Conservation (phyloP, 2,329 filamentous ascomycete genomes). For the Annulohypoxylon truncatum region DNA sequence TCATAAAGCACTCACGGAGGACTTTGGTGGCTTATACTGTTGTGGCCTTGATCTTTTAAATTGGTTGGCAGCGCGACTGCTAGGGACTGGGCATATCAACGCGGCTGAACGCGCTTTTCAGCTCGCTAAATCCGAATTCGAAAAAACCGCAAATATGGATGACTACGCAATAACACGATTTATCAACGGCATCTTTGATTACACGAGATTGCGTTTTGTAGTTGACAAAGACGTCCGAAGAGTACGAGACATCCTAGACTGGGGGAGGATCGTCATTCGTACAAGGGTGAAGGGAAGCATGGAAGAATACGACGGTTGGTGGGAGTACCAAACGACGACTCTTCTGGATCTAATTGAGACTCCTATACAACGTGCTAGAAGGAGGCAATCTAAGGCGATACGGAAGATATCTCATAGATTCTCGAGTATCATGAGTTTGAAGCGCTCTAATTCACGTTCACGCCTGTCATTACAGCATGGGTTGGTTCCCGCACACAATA, state of each 20-base stretch:
- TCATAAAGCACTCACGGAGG: neutral
- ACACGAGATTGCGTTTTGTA: neutral
- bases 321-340: neutral
- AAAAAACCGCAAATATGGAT: neutral
- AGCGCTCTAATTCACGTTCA: neutral
- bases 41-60: slow-evolving; percentile 15
- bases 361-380: neutral
- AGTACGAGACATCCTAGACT: neutral
- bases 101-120: slow-evolving; percentile 7
- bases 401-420: neutral
- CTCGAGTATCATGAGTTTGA: neutral
- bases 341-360: neutral
- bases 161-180: neutral
- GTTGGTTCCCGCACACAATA: neutral
- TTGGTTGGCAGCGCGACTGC: neutral
- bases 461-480: neutral
- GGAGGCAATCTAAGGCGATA: neutral
- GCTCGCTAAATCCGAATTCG: neutral
- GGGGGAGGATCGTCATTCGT: neutral
- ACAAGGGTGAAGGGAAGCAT: neutral
- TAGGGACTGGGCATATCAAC: neutral
- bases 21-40: neutral
- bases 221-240: neutral
- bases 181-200: neutral
- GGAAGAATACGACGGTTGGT: slow-evolving; percentile 1